Evolutionary conservation across 1,284 basidiomycete species (phyloP), one percentile per base, ranked within the genome.

Genomic region (Puccinia hordei): DNA sequence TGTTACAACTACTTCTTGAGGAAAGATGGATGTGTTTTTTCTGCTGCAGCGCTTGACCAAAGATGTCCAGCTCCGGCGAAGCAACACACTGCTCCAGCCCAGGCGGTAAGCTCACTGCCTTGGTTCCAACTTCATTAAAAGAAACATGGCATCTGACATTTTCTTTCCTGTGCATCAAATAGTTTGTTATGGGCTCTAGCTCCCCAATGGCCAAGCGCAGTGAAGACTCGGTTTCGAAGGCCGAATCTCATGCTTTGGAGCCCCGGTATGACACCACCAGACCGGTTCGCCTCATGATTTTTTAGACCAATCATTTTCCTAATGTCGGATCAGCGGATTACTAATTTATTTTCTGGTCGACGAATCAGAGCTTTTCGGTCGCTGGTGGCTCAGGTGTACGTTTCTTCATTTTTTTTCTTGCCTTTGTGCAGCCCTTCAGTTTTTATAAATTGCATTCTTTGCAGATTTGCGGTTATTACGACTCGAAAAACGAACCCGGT

Each of bases 261-360:
- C 46, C 65, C 35, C 61, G 75, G 9, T 78, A 78, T 69, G 49
- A 68, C 24, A 69, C 75, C 19, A 68, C 65, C 19, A 41, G 12
- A 17, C 44, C 61, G 13, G 75, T 78, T 19, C 27, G 75, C 33
- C 33, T 68, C 24, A 3, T 51, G 19, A 15, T 72, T 17, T 35
- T 22, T 33, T 15, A 8, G 38, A 13, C 0, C 38, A 6, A 41
- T 41, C 38, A 12, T 12, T 41, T 41, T 41, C 6, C 38, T 12
- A 41, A 12, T 41, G 38, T 41, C 12, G 6, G 6, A 4, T 41
- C 38, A 41, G 38, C 38, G 38, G 38, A 12, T 6, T 41, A 12
- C 12, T 41, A 12, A 41, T 41, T 41, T 41, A 6, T 41, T 41
- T 12, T 12, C 38, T 12, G 46, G 41, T 33, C 46, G 17, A 41